Evolutionary conservation across 768 basidiomycete genomes (phyloP).

Genomic region (Saitozyma sp.): DNA sequence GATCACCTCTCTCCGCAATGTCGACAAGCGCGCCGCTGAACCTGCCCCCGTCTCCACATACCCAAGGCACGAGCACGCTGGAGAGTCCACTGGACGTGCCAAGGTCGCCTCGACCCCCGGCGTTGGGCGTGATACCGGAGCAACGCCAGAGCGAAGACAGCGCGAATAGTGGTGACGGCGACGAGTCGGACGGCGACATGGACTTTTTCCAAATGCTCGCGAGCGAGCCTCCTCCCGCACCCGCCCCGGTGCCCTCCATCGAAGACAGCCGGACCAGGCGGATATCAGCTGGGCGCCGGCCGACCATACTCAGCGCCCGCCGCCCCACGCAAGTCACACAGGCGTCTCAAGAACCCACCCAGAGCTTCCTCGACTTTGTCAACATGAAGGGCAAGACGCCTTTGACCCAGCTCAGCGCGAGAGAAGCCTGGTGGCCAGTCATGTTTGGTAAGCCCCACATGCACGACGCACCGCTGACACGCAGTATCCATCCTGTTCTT

Average conservation of each 20-base stretch:
- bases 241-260: background rate
- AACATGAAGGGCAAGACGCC: constrained; percentile 40
- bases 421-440: constrained; percentile 46
- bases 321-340: background rate
- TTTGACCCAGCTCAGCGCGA: constrained; percentile 33
- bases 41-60: background rate
- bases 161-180: background rate
- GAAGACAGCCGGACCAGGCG: background rate
- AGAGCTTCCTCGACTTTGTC: constrained; percentile 48
- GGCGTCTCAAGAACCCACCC: constrained; percentile 22
- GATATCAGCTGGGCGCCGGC: constrained; percentile 1
- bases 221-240: constrained; percentile 4
- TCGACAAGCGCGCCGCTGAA: background rate
- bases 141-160: background rate
- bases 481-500: constrained; percentile 46
- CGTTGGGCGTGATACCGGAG: background rate
- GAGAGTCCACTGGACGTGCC: background rate
- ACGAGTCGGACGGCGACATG: constrained; percentile 12
- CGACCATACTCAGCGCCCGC: background rate
- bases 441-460: constrained; percentile 34
- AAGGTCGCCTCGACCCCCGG: background rate
- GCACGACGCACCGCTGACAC: background rate
- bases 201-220: constrained; percentile 29
- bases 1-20: background rate
- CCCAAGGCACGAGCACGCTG: background rate